Evolutionary conservation across 2,329 filamentous ascomycete species (phyloP), one percentile per base, ranked within the genome.

Genomic region (Colletotrichum chlorophyti): DNA sequence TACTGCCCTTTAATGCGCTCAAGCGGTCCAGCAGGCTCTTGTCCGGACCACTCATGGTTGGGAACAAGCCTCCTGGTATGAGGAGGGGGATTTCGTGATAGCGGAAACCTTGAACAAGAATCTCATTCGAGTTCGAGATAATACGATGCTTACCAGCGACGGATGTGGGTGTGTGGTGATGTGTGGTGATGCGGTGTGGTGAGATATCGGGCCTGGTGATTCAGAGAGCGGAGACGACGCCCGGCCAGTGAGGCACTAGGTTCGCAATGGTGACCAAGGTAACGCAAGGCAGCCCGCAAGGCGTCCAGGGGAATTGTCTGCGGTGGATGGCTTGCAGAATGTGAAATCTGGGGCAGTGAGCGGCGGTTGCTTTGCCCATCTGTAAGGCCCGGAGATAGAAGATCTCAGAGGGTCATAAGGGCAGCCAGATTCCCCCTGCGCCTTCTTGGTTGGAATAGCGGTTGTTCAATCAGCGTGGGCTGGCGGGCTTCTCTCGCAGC

Each of bases 21-120:
- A 86, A 74, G 26, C 83, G 79, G 54, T 82, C 79, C 19, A 85
- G 70, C 21, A 86, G 71, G 17, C 77, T 78, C 59, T 72, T 76
- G 63, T 84, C 82, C 26, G 46, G 21, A 15, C 46, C 29, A 34
- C 37, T 41, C 57, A 60, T 60, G 14, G 19, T 12, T 19, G 26
- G 31, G 32, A 24, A n/a, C 5, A 26, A 9, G 24, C 12, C 32
- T 3, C 27, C 15, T 57, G 19, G 3, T 3, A 27, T 4, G 1
- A 23, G 38, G 19, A 27, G 10, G 5, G 12, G 9, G 15, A 19
- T 40, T 15, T 41, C 15, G 6, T 11, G 19, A 12, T 24, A 17
- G 23, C n/a, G n/a, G n/a, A n/a, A n/a, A n/a, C n/a, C n/a, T n/a
- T n/a, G n/a, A n/a, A n/a, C n/a, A n/a, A n/a, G n/a, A n/a, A n/a